Evolutionary conservation across 345 rosid species (phyloP).

Genomic region (Brassica incana): DNA sequence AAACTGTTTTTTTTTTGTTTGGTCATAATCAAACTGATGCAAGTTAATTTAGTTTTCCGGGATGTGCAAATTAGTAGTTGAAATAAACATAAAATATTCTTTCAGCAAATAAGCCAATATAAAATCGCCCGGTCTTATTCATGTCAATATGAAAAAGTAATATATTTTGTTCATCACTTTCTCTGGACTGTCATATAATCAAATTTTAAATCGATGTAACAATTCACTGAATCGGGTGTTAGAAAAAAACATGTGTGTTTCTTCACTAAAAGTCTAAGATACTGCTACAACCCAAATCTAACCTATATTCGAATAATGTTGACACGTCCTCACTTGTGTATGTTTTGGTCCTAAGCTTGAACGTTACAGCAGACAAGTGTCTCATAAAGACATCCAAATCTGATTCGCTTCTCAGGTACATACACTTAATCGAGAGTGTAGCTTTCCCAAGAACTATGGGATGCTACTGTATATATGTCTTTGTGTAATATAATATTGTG

Average conservation of each 20-base stretch:
- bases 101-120: not conserved
- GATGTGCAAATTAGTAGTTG: not conserved
- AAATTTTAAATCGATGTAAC: constrained; percentile 20
- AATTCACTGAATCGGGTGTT: constrained; percentile 30
- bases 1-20: not conserved
- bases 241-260: not conserved
- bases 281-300: constrained; percentile 27
- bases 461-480: constrained; percentile 29
- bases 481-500: constrained; percentile 11
- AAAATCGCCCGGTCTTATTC: not conserved
- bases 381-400: constrained; percentile 33
- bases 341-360: constrained; percentile 6
- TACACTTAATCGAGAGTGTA: constrained; percentile 38
- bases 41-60: not conserved
- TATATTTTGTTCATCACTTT: not conserved
- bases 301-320: constrained; percentile 21
- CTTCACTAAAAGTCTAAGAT: constrained; percentile 25
- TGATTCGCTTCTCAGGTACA: constrained; percentile 34
- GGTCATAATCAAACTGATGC: not conserved
- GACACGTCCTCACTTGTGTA: constrained; percentile 32
- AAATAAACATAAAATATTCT: not conserved
- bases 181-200: not conserved
- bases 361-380: constrained; percentile 32
- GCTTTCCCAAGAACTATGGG: constrained; percentile 41
- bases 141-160: not conserved